These are phyloP conservation scores for Hibiscus tridactylites DNA, from an alignment of 345 rosid genomes.

Conservation along the genomic window DNA sequence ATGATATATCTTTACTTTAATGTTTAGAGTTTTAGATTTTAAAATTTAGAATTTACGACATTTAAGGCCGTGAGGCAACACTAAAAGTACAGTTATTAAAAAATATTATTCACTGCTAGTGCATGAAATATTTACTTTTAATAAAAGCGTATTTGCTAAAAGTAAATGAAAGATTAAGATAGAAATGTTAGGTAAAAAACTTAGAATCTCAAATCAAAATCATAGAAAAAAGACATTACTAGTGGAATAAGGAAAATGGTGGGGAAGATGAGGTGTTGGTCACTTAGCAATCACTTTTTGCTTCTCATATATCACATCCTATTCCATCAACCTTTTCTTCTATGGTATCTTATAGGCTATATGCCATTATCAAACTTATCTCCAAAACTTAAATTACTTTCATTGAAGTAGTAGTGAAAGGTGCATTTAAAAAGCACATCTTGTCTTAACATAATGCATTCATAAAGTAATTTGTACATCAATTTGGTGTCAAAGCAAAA, in stretches of 20 bases:
- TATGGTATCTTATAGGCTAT: background rate
- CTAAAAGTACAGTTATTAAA: too few species aligned
- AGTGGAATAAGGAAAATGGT: background rate
- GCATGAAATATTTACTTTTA: background rate
- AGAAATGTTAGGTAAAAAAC: background rate
- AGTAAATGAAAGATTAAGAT: background rate
- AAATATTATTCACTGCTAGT: too few species aligned
- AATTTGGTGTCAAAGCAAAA: background rate
- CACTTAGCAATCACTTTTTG: constrained; percentile 1
- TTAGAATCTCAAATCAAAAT: background rate
- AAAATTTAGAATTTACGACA: too few species aligned
- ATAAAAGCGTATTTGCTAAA: background rate
- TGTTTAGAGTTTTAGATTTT: too few species aligned
- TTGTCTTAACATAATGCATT: background rate
- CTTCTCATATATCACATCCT: background rate
- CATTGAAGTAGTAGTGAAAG: background rate
- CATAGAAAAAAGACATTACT: background rate
- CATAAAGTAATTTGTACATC: background rate
- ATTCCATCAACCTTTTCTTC: background rate
- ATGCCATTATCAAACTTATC: background rate
- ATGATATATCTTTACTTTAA: too few species aligned
- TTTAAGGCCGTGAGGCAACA: too few species aligned
- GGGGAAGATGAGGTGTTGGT: background rate
- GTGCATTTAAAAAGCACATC: background rate
- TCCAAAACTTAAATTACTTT: background rate